Base-by-base conservation (phyloP, 169 alveolate genomes). In the Plasmodium gaboni region DNA sequence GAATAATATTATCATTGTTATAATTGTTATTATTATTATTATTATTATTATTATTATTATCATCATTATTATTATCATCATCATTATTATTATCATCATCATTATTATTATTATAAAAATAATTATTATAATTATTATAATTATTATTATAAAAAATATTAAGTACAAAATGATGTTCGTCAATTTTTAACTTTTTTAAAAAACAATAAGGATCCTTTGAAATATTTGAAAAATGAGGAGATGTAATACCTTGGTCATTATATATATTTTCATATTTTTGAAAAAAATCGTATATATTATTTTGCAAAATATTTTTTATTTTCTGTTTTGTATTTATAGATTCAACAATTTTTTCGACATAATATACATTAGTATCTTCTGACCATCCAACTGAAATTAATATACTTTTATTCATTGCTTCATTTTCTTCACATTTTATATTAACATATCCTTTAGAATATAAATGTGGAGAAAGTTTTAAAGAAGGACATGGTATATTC, bases 301-400 rank as follows among this genome's bases (percentile, higher is more conserved):
- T 51, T 61, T 80, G 83, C 69, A 80, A 68, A 38, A 68, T 15
- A 38, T 48, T 50, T 48, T 80, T 80, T 67, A 80, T 12, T 32
- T 80, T 80, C 19, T 80, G 67, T 61, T 80, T 80, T 38, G 69
- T 80, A 55, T 80, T 80, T 38, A 80, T 80, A 28, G 85, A 80
- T 51, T 80, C 90, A 4, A 69, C 85, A 38, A 80, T 51, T 80
- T 68, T 80, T 46, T 80, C 85, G 55, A 80, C 72, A 80, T 80
- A 80, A 68, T 80, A 80, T 17, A 80, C 53, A 68, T 48, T 80
- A 24, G 80, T 80, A 48, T 65, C 90, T 68, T 68, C 90, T 9
- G 85, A 80, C 83, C 80, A 80, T 44, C 90, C 90, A 44, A 68
- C 90, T 26, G 83, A 80, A 53, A 80, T 63, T 67, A 80, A 60